Conservation (phyloP, 75 land plant species). For the Cryptomeria japonica region DNA sequence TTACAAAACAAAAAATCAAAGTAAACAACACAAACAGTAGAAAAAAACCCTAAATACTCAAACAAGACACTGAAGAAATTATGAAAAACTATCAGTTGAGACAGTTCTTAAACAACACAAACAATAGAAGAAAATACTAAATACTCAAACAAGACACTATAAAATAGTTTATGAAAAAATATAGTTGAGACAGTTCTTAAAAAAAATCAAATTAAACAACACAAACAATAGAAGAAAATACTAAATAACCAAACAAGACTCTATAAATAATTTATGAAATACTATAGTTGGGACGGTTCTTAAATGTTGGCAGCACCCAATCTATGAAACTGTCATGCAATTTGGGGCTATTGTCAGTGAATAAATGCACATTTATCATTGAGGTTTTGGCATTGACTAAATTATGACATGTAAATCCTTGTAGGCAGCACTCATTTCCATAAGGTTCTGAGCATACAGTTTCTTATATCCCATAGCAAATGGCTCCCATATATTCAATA, state of each 20-base stretch:
- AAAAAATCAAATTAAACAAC: neutral
- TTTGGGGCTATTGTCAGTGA: neutral
- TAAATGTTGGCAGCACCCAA: neutral
- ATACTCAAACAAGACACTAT: too few species aligned
- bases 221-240: too few species aligned
- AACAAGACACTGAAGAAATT: neutral
- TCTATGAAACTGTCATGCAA: neutral
- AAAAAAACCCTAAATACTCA: neutral
- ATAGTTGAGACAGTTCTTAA: neutral
- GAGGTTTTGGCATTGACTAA: neutral
- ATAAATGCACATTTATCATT: neutral
- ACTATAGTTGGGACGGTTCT: neutral
- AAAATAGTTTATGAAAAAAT: too few species aligned
- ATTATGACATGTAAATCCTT: neutral
- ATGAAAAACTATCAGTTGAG: neutral
- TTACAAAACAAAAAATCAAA: neutral
- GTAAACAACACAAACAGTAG: too few species aligned
- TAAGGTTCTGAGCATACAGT: slow-evolving; percentile 41
- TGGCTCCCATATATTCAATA: slow-evolving; percentile 87
- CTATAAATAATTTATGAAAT: neutral
- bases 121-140: too few species aligned
- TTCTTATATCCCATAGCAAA: slow-evolving; percentile 87
- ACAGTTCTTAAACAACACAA: neutral
- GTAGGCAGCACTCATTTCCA: neutral
- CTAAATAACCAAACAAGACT: too few species aligned